These are phyloP conservation scores for Allantophomopsis cytisporea DNA, from an alignment of 2,329 filamentous ascomycete species.

Conservation along the genomic window DNA sequence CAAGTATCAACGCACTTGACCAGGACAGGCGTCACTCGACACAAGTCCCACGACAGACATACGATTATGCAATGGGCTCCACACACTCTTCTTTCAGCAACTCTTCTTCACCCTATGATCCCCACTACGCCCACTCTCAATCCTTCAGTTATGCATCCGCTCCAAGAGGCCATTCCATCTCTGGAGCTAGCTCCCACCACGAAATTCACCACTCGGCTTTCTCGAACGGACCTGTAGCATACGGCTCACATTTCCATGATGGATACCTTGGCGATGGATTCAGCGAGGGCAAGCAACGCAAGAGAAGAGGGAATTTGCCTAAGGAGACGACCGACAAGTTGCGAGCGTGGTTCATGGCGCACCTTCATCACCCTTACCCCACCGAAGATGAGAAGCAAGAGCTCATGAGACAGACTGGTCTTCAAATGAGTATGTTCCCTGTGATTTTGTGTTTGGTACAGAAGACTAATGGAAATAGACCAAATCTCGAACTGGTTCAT, in stretches of 20 bases:
- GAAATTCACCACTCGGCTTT: conserved; percentile 12
- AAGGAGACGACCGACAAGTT: conserved; percentile 79
- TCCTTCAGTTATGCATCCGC: conserved; percentile 9
- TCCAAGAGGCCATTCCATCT: conserved; percentile 2
- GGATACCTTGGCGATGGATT: conserved; percentile 5
- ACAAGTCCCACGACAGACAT: conserved; percentile 4
- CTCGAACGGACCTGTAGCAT: conserved; percentile 1
- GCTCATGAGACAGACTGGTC: conserved; percentile 60
- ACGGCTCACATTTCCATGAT: conserved; percentile 3
- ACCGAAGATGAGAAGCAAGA: conserved; percentile 80
- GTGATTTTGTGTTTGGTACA: neutral
- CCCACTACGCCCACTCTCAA: conserved; percentile 9
- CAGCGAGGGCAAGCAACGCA: conserved; percentile 21
- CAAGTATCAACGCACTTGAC: conserved; percentile 9
- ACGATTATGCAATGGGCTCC: conserved; percentile 3
- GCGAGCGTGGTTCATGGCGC: conserved; percentile 65
- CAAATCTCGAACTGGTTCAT: conserved; percentile 76
- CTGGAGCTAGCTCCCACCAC: conserved; percentile 3
- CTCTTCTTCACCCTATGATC: conserved; percentile 4
- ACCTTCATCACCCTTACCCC: conserved; percentile 71
- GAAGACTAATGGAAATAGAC: conserved; percentile 25
- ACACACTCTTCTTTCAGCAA: conserved; percentile 3
- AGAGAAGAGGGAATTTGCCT: conserved; percentile 74
- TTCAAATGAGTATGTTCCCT: conserved; percentile 59
- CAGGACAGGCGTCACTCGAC: conserved; percentile 2